Evolutionary conservation across 257 asterid genomes (phyloP), one percentile per base, ranked within the genome.

Genomic region (Orobanche coerulescens): DNA sequence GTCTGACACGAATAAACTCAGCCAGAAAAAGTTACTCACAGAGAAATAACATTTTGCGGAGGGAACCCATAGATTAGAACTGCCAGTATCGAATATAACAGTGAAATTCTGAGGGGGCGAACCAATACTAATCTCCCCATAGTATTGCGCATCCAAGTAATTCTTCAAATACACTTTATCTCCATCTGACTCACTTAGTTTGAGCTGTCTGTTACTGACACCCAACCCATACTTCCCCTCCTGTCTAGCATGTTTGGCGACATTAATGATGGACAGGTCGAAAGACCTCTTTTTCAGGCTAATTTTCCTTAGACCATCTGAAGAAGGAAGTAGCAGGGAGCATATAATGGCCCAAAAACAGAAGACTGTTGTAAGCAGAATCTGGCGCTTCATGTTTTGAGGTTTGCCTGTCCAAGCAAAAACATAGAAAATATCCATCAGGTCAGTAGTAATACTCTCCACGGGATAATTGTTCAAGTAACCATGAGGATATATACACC

Each of bases 1-100:
- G n/a, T n/a, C 37, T 37, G 52, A 19, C 25, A 25, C 4, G 49
- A 65, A 30, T 26, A 51, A 68, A 51, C 18, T 22, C 50, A 5
- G 46, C 15, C 22, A 20, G 57, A 68, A 36, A 12, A 51, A 52
- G 57, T 39, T 63, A 82, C 99, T 82, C 77, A 93, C 99, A 7
- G 97, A 93, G 73, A 89, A 84, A 59, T 80, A 93, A 59, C 99
- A 93, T 73, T 79, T 86, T 0, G 97, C 59, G 6, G 99, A 93
- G 8, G 99, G 99, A 63, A 93, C 94, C 99, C 99, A 93, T 10
- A 93, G 86, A 70, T 93, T 85, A 53, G 99, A 87, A 63, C 99
- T 93, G 64, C 99, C 99, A 1, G 97, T 93, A 60, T 93, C 99
- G 63, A 89, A 93, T 64, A 93, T 68, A 73, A 93, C 94, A 5